Evolutionary conservation across 495 filamentous ascomycete genomes (phyloP).

Genomic region (Neurospora tetraspora): DNA sequence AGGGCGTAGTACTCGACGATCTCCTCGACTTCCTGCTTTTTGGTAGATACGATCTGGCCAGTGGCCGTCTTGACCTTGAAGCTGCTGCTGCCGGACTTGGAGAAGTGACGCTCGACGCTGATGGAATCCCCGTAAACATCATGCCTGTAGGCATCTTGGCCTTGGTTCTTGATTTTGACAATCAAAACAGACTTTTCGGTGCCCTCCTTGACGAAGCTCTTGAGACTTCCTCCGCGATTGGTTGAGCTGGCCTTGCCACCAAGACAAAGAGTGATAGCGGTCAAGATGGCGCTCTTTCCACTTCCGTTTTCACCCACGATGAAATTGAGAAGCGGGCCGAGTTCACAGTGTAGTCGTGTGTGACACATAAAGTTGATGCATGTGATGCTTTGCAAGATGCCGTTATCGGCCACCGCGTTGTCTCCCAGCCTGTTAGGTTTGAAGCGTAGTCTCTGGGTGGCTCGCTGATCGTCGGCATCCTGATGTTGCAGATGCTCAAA

Average conservation of each 20-base stretch:
- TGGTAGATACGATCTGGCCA: constrained; percentile 66
- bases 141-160: constrained; percentile 69
- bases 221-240: constrained; percentile 87
- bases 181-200: constrained; percentile 46
- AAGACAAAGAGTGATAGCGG: constrained; percentile 85
- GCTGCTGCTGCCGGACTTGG: constrained; percentile 60
- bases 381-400: constrained; percentile 70
- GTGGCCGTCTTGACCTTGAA: constrained; percentile 77
- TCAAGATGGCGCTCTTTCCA: constrained; percentile 97
- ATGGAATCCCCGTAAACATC: constrained; percentile 82
- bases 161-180: constrained; percentile 84
- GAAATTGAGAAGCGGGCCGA: constrained; percentile 94
- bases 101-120: constrained; percentile 82
- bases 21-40: constrained; percentile 81
- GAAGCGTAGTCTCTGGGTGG: constrained; percentile 59
- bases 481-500: constrained; percentile 44
- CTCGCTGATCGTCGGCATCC: constrained; percentile 51
- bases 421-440: constrained; percentile 44
- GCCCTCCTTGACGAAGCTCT: constrained; percentile 88
- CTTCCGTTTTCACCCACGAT: constrained; percentile 96
- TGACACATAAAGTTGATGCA: constrained; percentile 97
- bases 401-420: constrained; percentile 71
- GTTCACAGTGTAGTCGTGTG: constrained; percentile 59
- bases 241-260: constrained; percentile 91
- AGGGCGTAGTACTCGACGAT: constrained; percentile 88